Conservation (phyloP, 2,329 filamentous ascomycete species). For the Coniochaeta sp. region DNA sequence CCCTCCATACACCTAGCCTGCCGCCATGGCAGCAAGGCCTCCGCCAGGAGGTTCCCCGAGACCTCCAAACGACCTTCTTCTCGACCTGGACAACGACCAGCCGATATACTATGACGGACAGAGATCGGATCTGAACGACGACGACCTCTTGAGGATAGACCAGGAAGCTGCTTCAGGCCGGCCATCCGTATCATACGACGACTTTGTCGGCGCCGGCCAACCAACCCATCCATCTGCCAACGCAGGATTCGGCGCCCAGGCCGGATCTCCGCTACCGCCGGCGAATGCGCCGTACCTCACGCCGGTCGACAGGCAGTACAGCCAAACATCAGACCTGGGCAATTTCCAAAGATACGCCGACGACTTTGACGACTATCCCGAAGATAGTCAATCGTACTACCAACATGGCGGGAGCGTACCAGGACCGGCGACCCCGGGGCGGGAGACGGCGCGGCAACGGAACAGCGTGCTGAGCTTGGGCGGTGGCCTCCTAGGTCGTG, state of each 20-base stretch:
- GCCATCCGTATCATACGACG: conserved; percentile 88
- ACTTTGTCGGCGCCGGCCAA: conserved; percentile 71
- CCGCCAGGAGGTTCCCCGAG: conserved; percentile 41
- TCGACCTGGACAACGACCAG: conserved; percentile 67
- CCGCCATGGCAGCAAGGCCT: conserved; percentile 56
- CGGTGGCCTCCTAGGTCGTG: conserved; percentile 76
- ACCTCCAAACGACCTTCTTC: conserved; percentile 54
- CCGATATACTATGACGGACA: conserved; percentile 70
- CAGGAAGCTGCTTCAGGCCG: conserved; percentile 58
- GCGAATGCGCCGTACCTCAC: conserved; percentile 35
- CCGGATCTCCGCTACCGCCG: conserved; percentile 9
- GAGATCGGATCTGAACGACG: conserved; percentile 61
- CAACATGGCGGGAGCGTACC: conserved; percentile 59
- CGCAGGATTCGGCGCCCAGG: neutral
- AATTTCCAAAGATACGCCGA: conserved; percentile 90
- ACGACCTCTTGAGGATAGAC: conserved; percentile 68
- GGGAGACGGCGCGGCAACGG: conserved; percentile 60
- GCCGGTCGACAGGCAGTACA: conserved; percentile 40
- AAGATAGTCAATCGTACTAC: conserved; percentile 76
- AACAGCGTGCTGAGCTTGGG: conserved; percentile 86
- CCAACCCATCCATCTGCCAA: conserved; percentile 39
- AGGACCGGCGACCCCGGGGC: conserved; percentile 34
- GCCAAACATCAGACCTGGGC: conserved; percentile 73
- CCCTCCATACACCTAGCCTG: conserved; percentile 22
- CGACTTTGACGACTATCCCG: conserved; percentile 74